These are phyloP conservation scores for Fusarium lateritium DNA, from an alignment of 2,329 filamentous ascomycete species.

Conservation along the genomic window DNA sequence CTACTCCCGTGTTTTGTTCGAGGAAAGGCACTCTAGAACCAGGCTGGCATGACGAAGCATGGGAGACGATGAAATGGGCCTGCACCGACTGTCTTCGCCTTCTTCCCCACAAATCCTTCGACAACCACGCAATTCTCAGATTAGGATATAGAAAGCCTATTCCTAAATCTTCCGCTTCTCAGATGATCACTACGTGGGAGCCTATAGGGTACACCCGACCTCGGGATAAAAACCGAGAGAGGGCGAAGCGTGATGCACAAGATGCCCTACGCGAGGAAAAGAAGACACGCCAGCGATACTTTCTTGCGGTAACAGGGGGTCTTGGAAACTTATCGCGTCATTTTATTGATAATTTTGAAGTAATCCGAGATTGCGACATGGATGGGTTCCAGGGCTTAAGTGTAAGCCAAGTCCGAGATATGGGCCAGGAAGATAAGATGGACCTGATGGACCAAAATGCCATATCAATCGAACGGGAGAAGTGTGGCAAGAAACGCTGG, in stretches of 20 bases:
- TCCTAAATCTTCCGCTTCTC: not conserved
- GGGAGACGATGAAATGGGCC: constrained; percentile 31
- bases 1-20: constrained; percentile 1
- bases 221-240: not conserved
- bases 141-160: constrained; percentile 29
- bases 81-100: constrained; percentile 33
- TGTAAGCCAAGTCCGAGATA: not conserved
- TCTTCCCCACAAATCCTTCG: constrained; percentile 22
- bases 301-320: constrained; percentile 8
- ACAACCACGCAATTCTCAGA: constrained; percentile 20
- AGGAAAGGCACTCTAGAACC: not conserved
- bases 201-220: not conserved
- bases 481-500: constrained; percentile 15
- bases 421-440: not conserved
- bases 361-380: not conserved
- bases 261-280: not conserved
- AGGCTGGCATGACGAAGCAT: not conserved
- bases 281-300: constrained; percentile 1
- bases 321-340: fast-evolving
- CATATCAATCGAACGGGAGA: not conserved
- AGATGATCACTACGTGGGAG: constrained; percentile 22
- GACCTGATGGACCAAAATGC: constrained; percentile 8
- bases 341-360: not conserved
- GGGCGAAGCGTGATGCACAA: not conserved
- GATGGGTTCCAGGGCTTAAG: not conserved